These are phyloP conservation scores for Parafenestella ontariensis DNA, from an alignment of 2,329 filamentous ascomycete species.

Conservation along the genomic window DNA sequence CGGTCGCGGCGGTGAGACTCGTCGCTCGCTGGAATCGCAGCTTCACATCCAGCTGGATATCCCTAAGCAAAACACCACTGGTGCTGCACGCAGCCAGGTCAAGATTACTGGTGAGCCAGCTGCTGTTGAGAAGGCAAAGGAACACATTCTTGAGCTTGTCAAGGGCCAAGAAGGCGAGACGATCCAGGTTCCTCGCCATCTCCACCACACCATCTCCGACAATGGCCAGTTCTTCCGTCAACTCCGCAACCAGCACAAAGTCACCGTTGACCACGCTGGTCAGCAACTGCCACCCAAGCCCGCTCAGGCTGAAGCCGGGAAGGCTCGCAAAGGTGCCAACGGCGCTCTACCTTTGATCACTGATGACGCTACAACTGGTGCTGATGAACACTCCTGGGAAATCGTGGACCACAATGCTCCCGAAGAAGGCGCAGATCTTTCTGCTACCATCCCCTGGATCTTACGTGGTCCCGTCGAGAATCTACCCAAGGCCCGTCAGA, in stretches of 20 bases:
- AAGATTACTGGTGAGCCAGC: conserved; percentile 82
- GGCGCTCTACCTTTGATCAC: conserved; percentile 88
- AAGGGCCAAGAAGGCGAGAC: conserved; percentile 91
- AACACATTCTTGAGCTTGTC: conserved; percentile 77
- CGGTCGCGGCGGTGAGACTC: conserved; percentile 86
- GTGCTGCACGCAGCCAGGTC: conserved; percentile 80
- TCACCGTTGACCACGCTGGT: conserved; percentile 90
- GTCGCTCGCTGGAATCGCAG: conserved; percentile 82
- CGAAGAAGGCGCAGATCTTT: conserved; percentile 60
- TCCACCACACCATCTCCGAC: conserved; percentile 86
- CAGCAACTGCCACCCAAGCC: conserved; percentile 77
- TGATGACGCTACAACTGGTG: conserved; percentile 67
- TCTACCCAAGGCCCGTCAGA: conserved; percentile 79
- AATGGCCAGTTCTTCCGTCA: conserved; percentile 94
- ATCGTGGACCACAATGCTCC: conserved; percentile 69
- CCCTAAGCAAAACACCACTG: conserved; percentile 73
- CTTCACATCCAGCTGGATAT: conserved; percentile 90
- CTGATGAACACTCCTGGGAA: conserved; percentile 82
- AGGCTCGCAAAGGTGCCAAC: conserved; percentile 61
- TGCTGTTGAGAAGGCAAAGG: conserved; percentile 84
- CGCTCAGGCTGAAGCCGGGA: conserved; percentile 56
- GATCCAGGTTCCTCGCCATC: conserved; percentile 78
- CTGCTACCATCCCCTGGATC: conserved; percentile 81
- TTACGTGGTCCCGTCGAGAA: conserved; percentile 80
- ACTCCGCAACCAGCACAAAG: conserved; percentile 82